These are phyloP conservation scores for Allomyces macrogynus DNA, from an alignment of 192 early-diverging fungal genomes.

Conservation along the genomic window DNA sequence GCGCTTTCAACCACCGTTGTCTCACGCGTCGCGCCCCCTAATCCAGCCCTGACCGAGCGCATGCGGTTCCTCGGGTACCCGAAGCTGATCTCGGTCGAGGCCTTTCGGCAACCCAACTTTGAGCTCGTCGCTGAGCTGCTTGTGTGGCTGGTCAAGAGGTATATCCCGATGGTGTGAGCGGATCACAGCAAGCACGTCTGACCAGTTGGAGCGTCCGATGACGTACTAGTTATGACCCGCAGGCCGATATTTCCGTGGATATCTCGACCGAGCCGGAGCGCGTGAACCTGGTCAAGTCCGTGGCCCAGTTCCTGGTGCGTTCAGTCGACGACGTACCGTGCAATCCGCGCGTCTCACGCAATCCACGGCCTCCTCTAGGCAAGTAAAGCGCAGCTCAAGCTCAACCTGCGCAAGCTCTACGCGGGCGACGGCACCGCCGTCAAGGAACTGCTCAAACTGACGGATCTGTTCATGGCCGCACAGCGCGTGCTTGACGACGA, in stretches of 20 bases:
- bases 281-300: constrained; percentile 24
- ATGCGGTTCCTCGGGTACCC: constrained; percentile 27
- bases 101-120: constrained; percentile 28
- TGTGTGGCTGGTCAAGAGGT: constrained; percentile 32
- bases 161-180: neutral
- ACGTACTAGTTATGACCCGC: too few relatives aligned
- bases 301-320: constrained; percentile 24
- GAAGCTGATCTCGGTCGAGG: constrained; percentile 24
- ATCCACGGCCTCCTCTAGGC: constrained; percentile 6
- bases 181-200: too few relatives aligned
- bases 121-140: constrained; percentile 24
- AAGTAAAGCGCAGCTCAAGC: constrained; percentile 25
- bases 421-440: constrained; percentile 30
- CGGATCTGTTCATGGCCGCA: constrained; percentile 11
- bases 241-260: too few relatives aligned
- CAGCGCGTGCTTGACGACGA: constrained; percentile 10
- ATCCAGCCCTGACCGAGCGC: constrained; percentile 22
- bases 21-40: too few relatives aligned
- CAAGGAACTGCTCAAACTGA: constrained; percentile 25
- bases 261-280: constrained; percentile 20
- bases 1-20: too few relatives aligned
- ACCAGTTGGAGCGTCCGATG: too few relatives aligned
- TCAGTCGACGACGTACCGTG: neutral
- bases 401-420: constrained; percentile 30
- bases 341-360: too few relatives aligned